A percentile compares a stretch with the other conserved stretches of the same genome.
These are phyloP conservation scores for Solanum hybrid DNA, from an alignment of 305 asterid species.

Conservation along the genomic window DNA sequence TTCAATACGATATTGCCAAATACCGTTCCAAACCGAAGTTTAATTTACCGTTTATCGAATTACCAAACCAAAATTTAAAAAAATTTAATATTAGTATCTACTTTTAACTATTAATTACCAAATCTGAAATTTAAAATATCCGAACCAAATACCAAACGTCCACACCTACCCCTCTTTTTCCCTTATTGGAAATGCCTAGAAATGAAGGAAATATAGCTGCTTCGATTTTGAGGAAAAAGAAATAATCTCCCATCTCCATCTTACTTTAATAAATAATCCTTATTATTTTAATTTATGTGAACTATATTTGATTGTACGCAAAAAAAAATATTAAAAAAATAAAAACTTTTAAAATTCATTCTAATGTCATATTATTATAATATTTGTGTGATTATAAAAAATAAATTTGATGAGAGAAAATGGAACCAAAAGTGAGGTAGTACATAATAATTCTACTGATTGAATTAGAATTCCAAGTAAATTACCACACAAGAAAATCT, in stretches of 20 bases:
- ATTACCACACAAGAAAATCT: neutral
- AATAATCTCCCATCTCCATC: neutral
- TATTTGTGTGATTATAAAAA: no score
- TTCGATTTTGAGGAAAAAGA: neutral
- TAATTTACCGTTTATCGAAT: no score
- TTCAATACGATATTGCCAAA: no score
- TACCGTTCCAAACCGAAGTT: rapidly evolving
- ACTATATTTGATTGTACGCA: neutral
- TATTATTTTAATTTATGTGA: neutral
- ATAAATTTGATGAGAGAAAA: neutral
- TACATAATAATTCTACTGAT: neutral
- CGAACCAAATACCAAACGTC: neutral
- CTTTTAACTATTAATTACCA: no score
- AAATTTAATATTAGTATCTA: no score
- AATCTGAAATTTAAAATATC: rapidly evolving
- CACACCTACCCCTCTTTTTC: no score
- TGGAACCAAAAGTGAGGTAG: neutral
- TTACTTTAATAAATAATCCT: neutral
- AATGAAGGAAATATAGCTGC: neutral
- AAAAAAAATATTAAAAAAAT: no score
- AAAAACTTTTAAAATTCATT: neutral
- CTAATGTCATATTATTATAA: no score
- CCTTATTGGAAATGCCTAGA: neutral
- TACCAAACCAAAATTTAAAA: neutral
- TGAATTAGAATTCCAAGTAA: neutral